Base-by-base conservation (phyloP, 768 basidiomycete genomes). In the Hericium erinaceus region DNA sequence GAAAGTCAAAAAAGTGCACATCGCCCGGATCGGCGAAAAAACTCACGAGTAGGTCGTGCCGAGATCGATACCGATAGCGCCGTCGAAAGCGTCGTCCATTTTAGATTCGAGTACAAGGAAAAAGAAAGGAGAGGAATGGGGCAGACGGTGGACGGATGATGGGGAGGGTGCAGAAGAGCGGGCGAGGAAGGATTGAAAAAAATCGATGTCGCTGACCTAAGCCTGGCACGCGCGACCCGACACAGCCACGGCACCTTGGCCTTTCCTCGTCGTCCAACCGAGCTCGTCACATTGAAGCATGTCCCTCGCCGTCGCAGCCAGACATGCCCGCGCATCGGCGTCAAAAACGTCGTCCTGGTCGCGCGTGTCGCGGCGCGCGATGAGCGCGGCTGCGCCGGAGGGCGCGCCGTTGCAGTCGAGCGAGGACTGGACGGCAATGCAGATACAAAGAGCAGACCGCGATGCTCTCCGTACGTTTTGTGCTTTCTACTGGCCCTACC, bases 41-140 rank as follows among this genome's bases (percentile, higher is more conserved):
- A 73, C 86, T 65, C 70, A 92, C 89, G 91, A 92, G 84, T 98
- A 98, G 65, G 95, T 98, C 62, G 95, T 97, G 67, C 95, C 94
- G 66, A 91, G 85, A 81, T 94, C 94, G 73, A 95, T 95, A 74
- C 95, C 95, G 76, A 98, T 80, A 71, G 95, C 95, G 72, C 95
- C 95, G 70, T 95, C 92, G 75, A 89, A 98, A 69, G 86, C 73
- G 77, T 95, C 92, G 55, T 61, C 92, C 84, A 89, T 87, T 79
- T 75, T 75, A 72, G 67, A 64, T 67, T 63, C 58, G 64, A 68
- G 64, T 69, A 60, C 65, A 68, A 64, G 66, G 65, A 63, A 69
- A 70, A 65, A 66, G 54, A 54, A 48, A 55, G 56, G 52, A 58
- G 60, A 16, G 20, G 33, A 33, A 33, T 6, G 33, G 33, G 33